phyloP scores from a whole-genome alignment of 768 basidiomycete genomes.

The Leucocoprinus sp. region DNA sequence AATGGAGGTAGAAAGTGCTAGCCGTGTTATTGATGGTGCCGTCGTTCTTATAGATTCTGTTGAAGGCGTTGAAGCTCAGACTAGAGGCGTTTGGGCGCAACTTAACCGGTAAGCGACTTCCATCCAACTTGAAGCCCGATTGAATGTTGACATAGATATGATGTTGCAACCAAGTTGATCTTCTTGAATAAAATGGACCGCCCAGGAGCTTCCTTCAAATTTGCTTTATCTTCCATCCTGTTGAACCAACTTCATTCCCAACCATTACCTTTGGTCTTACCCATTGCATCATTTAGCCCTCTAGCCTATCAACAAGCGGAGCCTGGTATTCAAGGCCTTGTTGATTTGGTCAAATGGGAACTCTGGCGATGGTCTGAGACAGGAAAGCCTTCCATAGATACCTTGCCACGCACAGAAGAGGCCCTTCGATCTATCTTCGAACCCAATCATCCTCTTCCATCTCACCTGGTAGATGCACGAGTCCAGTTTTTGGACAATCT shows the following conservation, averaged over 20 bases:
- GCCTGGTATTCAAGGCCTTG: slow-evolving; percentile 77
- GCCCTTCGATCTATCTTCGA: slow-evolving; percentile 39
- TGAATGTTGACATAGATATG: slow-evolving; percentile 42
- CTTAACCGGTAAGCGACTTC: slow-evolving; percentile 61
- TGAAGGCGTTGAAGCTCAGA: slow-evolving; percentile 88
- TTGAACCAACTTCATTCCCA: slow-evolving; percentile 69
- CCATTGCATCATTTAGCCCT: slow-evolving; percentile 69
- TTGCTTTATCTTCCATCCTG: slow-evolving; percentile 65
- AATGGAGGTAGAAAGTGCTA: slow-evolving; percentile 95
- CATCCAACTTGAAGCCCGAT: slow-evolving; percentile 7
- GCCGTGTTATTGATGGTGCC: slow-evolving; percentile 83
- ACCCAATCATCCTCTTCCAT: slow-evolving; percentile 55
- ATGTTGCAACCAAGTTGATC: slow-evolving; percentile 68
- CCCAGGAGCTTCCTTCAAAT: slow-evolving; percentile 71
- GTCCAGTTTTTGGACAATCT: slow-evolving; percentile 67
- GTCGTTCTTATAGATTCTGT: slow-evolving; percentile 86
- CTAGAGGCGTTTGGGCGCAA: slow-evolving; percentile 83
- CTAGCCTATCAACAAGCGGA: slow-evolving; percentile 62
- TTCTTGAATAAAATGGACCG: slow-evolving; percentile 88
- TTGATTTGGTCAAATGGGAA: slow-evolving; percentile 80
- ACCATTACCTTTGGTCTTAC: slow-evolving; percentile 62
- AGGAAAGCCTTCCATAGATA: slow-evolving; percentile 32
- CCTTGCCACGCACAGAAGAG: slow-evolving; percentile 45
- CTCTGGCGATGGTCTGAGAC: slow-evolving; percentile 66
- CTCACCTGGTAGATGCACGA: slow-evolving; percentile 60